Conservation (phyloP, 2,329 filamentous ascomycete genomes). For the Diplodia intermedia region DNA sequence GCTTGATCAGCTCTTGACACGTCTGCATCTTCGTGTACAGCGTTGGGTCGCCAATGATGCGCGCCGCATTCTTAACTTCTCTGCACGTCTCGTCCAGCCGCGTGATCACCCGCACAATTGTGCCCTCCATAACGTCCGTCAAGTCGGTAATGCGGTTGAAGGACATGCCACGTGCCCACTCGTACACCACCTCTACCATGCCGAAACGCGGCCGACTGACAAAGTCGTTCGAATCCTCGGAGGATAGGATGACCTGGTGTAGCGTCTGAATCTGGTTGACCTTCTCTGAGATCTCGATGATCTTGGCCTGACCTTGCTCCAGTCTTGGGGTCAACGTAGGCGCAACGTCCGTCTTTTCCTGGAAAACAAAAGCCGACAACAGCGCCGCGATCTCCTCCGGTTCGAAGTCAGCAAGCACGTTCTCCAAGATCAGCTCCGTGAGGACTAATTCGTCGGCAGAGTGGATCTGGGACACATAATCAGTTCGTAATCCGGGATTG, state of each 20-base stretch:
- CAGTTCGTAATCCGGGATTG: not conserved
- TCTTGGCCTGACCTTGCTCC: conserved; percentile 81
- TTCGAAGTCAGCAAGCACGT: conserved; percentile 92
- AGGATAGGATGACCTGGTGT: conserved; percentile 88
- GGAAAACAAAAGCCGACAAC: conserved; percentile 93
- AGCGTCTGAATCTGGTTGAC: conserved; percentile 88
- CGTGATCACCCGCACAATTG: conserved; percentile 94
- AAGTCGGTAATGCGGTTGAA: conserved; percentile 97
- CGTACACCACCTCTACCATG: conserved; percentile 95
- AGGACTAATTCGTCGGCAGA: conserved; percentile 95
- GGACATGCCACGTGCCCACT: conserved; percentile 97
- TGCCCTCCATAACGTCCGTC: conserved; percentile 95
- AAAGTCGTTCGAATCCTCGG: conserved; percentile 93
- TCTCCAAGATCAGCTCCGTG: conserved; percentile 95
- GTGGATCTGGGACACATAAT: conserved; percentile 68
- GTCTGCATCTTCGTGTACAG: conserved; percentile 96
- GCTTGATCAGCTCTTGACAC: conserved; percentile 96
- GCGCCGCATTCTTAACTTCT: conserved; percentile 95
- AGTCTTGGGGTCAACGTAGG: conserved; percentile 83
- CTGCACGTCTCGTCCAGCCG: conserved; percentile 93
- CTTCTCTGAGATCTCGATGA: conserved; percentile 89
- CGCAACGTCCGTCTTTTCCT: conserved; percentile 87
- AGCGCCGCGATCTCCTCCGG: conserved; percentile 96
- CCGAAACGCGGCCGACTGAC: conserved; percentile 86
- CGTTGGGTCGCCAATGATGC: conserved; percentile 92